Evolutionary conservation across 768 basidiomycete genomes (phyloP), one percentile per base, ranked within the genome.

Genomic region (Xerocomellus amylosporus): DNA sequence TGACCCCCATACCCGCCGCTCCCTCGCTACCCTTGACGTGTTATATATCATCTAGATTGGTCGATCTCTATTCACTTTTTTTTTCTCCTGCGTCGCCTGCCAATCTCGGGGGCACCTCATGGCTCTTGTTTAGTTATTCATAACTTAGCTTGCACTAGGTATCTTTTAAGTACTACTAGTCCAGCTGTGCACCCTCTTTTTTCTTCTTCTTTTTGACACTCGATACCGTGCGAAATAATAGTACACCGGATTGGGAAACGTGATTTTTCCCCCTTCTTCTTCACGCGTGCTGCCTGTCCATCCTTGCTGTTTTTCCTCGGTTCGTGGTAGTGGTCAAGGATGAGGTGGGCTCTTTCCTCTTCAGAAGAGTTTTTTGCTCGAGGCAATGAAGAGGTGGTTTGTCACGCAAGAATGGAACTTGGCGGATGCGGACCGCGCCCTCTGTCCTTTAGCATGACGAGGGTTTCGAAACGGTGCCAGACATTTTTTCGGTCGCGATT

Each of bases 361-460:
- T 59, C 57, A 57, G 41, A 60, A 62, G 66, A 47, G 62, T 8
- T 36, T 17, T 40, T 46, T 41, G 58, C 67, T 55, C 62, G 41
- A 66, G 67, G 67, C 58, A 51, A 53, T 20, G 62, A 66, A 53
- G 66, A 58, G 67, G 64, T 68, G 66, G 67, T 69, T 68, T 69
- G 58, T 58, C 67, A 34, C 59, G 60, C 62, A 58, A 69, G 56
- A 67, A 41, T 19, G 30, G 20, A 24, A 51, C 15, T 9, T 54
- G 58, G 61, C 44, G 31, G 22, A 44, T 34, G 53, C 39, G 51
- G 41, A 58, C 48, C 47, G 28, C 7, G 15, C 9, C 40, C 28
- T 26, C 7, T 9, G 24, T 34, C 28, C 10, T 22, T 38, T 30
- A 8, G 30, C 20, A 44, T 20, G 39, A 49, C 37, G 30, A 26